Evolutionary conservation across 225 moss, liverwort and hornwort species (phyloP), one percentile per base, ranked within the genome.

Genomic region (Ulota crispa): DNA sequence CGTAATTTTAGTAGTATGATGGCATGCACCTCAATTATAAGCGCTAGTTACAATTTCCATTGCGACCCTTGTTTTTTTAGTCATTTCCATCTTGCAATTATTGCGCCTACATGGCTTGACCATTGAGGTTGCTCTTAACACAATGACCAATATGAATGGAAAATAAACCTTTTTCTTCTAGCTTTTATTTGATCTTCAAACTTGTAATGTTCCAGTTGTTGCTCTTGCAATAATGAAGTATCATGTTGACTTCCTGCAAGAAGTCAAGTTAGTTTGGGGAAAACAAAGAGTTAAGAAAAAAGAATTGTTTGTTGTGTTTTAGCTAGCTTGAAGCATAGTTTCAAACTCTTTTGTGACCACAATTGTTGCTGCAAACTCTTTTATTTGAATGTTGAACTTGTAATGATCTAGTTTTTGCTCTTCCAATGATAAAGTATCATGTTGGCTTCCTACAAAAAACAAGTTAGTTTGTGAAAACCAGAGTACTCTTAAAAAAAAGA

Each of bases 371-470:
- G 1, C 20, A 56, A 23, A 3, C 23, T 23, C n/a, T 56, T 23
- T 26, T 0, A 32, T 2, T 7, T 18, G 20, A 26, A 18, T 1
- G 62, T 13, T 0, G 8, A 20, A 63, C 42, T 80, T 0, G 10
- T 0, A 0, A 2, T 2, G 10, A 19, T 5, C 3, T 73, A 72
- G 0, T 39, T 28, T 0, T 3, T 4, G 7, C 1, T 69, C 10
- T 0, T 81, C 3, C n/a, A 42, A 39, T 16, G 30, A 0, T 14
- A 0, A 26, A 26, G 3, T 19, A 1, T 26, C 19, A 3, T 4
- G 5, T 16, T 6, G 30, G 16, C 7, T 55, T 24, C 13, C 3
- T 45, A 1, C 45, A 45, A 43, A 74, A 66, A 74, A n/a, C 4
- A 55, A 66, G 5, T 43, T 10, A 57, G 7, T 67, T 3, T 18